Conservation (phyloP, 169 alveolate genomes). For the Babesia bigemina region DNA sequence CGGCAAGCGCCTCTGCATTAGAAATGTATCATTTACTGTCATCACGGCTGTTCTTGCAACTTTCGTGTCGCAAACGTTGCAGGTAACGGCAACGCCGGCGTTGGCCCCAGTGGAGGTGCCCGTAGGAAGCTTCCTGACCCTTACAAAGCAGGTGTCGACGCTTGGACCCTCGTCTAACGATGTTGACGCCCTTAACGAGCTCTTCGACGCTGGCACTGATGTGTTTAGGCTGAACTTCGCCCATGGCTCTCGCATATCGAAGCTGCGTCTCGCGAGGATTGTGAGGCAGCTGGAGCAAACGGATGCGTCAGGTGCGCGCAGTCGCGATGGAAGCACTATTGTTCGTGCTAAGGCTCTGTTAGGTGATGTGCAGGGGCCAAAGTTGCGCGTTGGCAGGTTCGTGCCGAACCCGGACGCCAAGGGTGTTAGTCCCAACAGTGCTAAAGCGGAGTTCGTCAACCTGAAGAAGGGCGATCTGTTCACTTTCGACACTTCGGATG, state of each 20-base stretch:
- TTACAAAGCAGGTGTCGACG: slow-evolving; percentile 80
- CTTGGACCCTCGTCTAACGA: slow-evolving; percentile 79
- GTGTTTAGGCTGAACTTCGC: slow-evolving; percentile 81
- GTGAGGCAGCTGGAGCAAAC: slow-evolving; percentile 70
- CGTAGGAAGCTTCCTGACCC: slow-evolving; percentile 47
- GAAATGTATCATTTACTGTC: no score
- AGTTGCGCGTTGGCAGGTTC: slow-evolving; percentile 79
- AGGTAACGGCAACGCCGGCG: slow-evolving; percentile 36
- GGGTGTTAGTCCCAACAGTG: slow-evolving; percentile 31
- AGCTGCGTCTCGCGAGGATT: slow-evolving; percentile 52
- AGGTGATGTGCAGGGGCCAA: slow-evolving; percentile 84
- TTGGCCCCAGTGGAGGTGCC: slow-evolving; percentile 58
- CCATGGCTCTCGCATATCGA: slow-evolving; percentile 75
- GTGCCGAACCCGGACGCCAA: slow-evolving; percentile 72
- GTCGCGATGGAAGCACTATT: slow-evolving; percentile 21
- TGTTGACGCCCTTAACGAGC: slow-evolving; percentile 58
- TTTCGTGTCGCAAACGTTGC: slow-evolving; percentile 42
- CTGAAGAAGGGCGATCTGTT: slow-evolving; percentile 78
- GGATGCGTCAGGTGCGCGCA: neutral
- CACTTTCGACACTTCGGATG: slow-evolving; percentile 71
- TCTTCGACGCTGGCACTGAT: slow-evolving; percentile 78
- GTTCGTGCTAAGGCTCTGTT: slow-evolving; percentile 48
- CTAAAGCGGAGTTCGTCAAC: slow-evolving; percentile 72
- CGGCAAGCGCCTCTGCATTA: no score
- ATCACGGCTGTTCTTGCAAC: no score